A percentile compares a stretch with the other conserved stretches of the same genome.
phyloP scores from a whole-genome alignment of 768 basidiomycete species.

The Pleurotus eryngii region DNA sequence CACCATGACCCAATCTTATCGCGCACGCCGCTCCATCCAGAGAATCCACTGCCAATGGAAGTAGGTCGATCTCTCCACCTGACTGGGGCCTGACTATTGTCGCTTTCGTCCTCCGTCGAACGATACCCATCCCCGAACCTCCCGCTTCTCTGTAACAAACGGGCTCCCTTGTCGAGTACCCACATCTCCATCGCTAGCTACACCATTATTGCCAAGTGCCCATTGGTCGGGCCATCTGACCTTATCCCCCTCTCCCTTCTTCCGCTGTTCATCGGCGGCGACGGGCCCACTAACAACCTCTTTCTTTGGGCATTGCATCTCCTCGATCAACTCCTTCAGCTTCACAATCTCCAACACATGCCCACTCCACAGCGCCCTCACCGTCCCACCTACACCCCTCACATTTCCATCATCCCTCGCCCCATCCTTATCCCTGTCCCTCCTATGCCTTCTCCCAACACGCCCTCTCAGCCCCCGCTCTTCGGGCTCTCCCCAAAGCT shows the following conservation, averaged over 20 bases:
- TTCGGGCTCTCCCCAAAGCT: constrained; percentile 23
- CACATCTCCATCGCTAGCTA: constrained; percentile 41
- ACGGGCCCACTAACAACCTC: too few species aligned
- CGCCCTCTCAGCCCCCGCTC: constrained; percentile 9
- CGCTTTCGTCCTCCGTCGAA: constrained; percentile 46
- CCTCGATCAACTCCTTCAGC: constrained; percentile 34
- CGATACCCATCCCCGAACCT: constrained; percentile 23
- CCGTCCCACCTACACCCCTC: constrained; percentile 30
- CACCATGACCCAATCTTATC: constrained; percentile 5
- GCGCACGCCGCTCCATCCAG: constrained; percentile 5
- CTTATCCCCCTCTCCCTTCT: constrained; percentile 15
- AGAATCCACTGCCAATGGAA: constrained; percentile 4
- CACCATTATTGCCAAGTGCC: constrained; percentile 14
- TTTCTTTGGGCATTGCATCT: background rate
- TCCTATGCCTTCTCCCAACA: constrained; percentile 12
- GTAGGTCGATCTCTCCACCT: background rate
- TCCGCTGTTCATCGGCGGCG: background rate
- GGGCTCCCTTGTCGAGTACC: constrained; percentile 16
- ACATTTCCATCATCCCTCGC: constrained; percentile 4
- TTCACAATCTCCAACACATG: constrained; percentile 32
- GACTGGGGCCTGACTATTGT: constrained; percentile 23
- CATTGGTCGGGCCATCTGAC: constrained; percentile 17
- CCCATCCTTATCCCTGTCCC: constrained; percentile 25
- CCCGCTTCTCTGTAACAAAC: background rate
- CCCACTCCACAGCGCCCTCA: constrained; percentile 44